phyloP scores from a whole-genome alignment of 1,139 yeast species.

The Geotrichum cucujoidarum region DNA sequence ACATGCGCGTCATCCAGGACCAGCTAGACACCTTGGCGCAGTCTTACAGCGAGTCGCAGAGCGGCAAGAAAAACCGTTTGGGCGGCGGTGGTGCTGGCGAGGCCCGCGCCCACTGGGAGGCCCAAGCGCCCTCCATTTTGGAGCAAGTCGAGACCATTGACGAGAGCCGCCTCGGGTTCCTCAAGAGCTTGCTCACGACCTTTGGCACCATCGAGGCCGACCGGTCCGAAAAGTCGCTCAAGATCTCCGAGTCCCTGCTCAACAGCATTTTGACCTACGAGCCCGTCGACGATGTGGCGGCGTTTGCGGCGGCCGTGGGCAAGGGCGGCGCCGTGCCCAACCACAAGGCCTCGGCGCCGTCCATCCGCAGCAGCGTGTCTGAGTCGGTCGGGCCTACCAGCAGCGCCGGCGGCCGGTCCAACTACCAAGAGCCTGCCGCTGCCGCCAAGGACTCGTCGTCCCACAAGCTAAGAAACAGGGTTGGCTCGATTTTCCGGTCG shows the following conservation, averaged over 20 bases:
- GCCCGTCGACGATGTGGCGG: conserved; percentile 53
- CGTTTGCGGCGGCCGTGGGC: conserved; percentile 47
- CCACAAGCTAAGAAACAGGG: conserved; percentile 59
- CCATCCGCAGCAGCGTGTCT: conserved; percentile 8
- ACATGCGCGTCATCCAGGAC: conserved; percentile 31
- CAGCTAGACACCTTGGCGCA: conserved; percentile 31
- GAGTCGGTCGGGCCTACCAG: conserved; percentile 18
- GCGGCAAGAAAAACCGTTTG: conserved; percentile 21
- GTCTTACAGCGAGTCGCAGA: conserved; percentile 23
- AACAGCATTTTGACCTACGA: conserved; percentile 59
- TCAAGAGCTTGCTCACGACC: conserved; percentile 64
- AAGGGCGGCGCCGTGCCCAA: conserved; percentile 13
- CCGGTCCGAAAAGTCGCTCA: conserved; percentile 32
- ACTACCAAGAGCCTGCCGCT: conserved; percentile 7
- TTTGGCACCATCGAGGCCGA: conserved; percentile 55
- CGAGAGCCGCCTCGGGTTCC: conserved; percentile 55
- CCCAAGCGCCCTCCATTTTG: conserved; percentile 72
- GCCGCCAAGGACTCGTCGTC: conserved; percentile 19
- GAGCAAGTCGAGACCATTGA: conserved; percentile 75
- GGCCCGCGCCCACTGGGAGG: conserved; percentile 51
- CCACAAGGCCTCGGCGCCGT: conserved; percentile 3
- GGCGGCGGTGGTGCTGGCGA: conserved; percentile 26
- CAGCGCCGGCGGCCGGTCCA: conserved; percentile 15
- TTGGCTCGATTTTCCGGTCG: conserved; percentile 78
- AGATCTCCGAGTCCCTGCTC: conserved; percentile 57